Evolutionary conservation across 768 basidiomycete species (phyloP).

Genomic region (Mycena metata): DNA sequence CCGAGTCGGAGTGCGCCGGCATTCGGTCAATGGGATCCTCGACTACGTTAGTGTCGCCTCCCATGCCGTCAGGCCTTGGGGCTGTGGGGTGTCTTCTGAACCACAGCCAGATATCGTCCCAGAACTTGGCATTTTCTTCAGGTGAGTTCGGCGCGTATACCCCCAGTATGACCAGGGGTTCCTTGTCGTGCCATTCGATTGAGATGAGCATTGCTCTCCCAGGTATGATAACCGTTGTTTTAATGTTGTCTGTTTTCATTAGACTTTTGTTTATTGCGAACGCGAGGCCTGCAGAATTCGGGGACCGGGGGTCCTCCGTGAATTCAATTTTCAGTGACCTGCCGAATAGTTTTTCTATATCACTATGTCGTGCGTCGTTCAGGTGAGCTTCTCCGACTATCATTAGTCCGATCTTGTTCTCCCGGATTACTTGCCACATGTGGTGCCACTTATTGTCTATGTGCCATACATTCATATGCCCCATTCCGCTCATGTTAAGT

Average conservation of each 20-base stretch:
- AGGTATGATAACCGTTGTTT: background rate
- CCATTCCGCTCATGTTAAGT: constrained; percentile 17
- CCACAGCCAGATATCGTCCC: constrained; percentile 38
- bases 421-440: constrained; percentile 35
- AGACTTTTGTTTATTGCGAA: constrained; percentile 50
- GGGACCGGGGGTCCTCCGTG: constrained; percentile 31
- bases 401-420: constrained; percentile 46
- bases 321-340: constrained; percentile 37
- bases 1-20: constrained; percentile 43
- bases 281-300: constrained; percentile 48
- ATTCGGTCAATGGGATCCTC: constrained; percentile 55
- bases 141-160: constrained; percentile 53
- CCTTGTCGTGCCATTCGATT: constrained; percentile 34
- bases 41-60: constrained; percentile 58
- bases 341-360: constrained; percentile 20
- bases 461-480: constrained; percentile 4
- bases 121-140: constrained; percentile 48
- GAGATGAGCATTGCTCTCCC: constrained; percentile 1
- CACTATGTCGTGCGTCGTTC: constrained; percentile 10
- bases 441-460: constrained; percentile 14
- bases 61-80: constrained; percentile 49
- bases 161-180: constrained; percentile 43
- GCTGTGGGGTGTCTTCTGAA: constrained; percentile 14
- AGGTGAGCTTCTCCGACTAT: constrained; percentile 52
- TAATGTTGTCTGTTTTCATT: constrained; percentile 27